These are phyloP conservation scores for Yamadazyma takamatsuzukensis DNA, from an alignment of 805 yeast genomes.

Conservation along the genomic window DNA sequence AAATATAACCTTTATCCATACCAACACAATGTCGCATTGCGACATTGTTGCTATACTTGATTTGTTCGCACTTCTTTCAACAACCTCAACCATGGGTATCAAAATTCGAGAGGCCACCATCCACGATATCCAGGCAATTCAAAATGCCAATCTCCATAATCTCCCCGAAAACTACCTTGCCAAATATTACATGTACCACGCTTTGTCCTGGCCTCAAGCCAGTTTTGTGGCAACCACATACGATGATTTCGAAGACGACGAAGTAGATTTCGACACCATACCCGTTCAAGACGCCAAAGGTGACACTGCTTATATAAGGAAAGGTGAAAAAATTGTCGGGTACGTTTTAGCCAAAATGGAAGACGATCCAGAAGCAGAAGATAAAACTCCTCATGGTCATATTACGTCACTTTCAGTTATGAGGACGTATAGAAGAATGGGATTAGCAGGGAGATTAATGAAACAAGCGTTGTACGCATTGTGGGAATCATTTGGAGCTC, in stretches of 20 bases:
- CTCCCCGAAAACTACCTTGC: constrained; percentile 92
- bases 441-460: constrained; percentile 90
- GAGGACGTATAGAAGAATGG: constrained; percentile 94
- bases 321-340: constrained; percentile 86
- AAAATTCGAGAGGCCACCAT: constrained; percentile 86
- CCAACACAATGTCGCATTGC: too few relatives aligned
- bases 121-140: constrained; percentile 89
- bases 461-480: constrained; percentile 76
- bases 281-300: constrained; percentile 42
- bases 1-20: too few relatives aligned
- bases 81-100: constrained; percentile 85
- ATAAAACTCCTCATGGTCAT: constrained; percentile 84
- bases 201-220: constrained; percentile 96
- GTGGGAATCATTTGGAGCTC: constrained; percentile 75
- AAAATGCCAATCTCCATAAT: constrained; percentile 86
- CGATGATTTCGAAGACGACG: constrained; percentile 39
- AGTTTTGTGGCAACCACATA: constrained; percentile 91
- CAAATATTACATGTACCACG: constrained; percentile 91
- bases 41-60: too few relatives aligned
- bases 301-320: constrained; percentile 60
- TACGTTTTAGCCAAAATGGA: constrained; percentile 96
- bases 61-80: too few relatives aligned
- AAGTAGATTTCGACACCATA: constrained; percentile 14
- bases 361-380: constrained; percentile 78
- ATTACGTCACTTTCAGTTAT: constrained; percentile 90